These are phyloP conservation scores for Sarcocystis neurona DNA, from an alignment of 169 alveolate species.

Conservation along the genomic window DNA sequence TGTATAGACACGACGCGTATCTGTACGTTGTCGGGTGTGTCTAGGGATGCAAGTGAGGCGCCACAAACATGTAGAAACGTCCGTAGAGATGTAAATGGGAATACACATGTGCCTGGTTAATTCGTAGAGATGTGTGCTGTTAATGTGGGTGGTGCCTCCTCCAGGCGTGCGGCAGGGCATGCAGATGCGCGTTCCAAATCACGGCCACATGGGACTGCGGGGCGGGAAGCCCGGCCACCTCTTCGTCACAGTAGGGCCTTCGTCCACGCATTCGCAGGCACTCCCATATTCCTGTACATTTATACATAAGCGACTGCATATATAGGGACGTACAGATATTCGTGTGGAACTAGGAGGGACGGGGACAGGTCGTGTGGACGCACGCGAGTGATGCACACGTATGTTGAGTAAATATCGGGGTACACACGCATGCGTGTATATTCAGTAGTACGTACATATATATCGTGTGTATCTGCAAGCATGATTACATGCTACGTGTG, in stretches of 20 bases:
- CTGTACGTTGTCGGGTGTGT: too few species aligned
- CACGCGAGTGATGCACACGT: neutral
- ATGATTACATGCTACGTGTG: too few species aligned
- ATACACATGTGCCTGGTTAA: neutral
- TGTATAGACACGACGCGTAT: too few species aligned
- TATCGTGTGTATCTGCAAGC: too few species aligned
- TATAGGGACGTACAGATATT: too few species aligned
- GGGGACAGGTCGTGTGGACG: neutral
- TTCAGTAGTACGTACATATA: too few species aligned
- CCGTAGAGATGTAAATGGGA: too few species aligned
- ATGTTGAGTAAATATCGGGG: too few species aligned
- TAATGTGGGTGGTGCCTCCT: neutral
- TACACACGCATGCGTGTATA: too few species aligned
- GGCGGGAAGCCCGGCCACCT: constrained; percentile 88
- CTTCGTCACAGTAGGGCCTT: constrained; percentile 75
- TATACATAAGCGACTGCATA: neutral
- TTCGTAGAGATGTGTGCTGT: neutral
- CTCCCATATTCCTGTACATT: neutral
- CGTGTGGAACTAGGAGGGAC: neutral
- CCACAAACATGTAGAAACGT: too few species aligned
- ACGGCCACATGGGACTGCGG: constrained; percentile 84
- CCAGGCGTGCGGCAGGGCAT: constrained; percentile 80
- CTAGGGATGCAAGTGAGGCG: too few species aligned
- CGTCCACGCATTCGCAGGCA: neutral
- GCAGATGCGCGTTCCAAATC: constrained; percentile 84